Evolutionary conservation across 768 basidiomycete genomes (phyloP).

Genomic region (Tremella fuciformis): DNA sequence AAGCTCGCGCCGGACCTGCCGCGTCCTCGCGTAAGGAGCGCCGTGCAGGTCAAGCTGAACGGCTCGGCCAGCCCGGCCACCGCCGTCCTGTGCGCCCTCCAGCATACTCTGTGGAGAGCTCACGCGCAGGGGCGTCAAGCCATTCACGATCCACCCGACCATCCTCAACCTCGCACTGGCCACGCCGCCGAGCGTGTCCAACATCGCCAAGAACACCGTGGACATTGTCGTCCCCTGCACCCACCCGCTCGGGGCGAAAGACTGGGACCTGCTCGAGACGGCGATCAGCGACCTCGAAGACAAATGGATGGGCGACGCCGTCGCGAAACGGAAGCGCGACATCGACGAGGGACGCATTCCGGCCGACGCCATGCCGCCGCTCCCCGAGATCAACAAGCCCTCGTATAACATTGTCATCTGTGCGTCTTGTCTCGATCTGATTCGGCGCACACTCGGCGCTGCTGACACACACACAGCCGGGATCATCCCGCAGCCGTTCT

Average conservation of each 20-base stretch:
- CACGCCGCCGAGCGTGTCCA: slow-evolving; percentile 32
- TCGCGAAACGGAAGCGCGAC: not conserved
- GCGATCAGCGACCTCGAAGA: slow-evolving; percentile 33
- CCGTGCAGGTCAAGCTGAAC: slow-evolving; percentile 36
- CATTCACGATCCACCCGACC: slow-evolving; percentile 44
- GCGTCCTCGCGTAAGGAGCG: slow-evolving; percentile 25
- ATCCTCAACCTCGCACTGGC: slow-evolving; percentile 34
- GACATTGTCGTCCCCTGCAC: slow-evolving; percentile 42
- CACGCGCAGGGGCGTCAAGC: slow-evolving; percentile 23
- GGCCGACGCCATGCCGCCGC: not conserved
- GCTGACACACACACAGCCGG: slow-evolving; percentile 32
- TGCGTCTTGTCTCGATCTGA: slow-evolving; percentile 15
- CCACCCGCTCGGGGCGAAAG: slow-evolving; percentile 22
- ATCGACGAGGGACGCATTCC: not conserved
- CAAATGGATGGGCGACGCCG: slow-evolving; percentile 5
- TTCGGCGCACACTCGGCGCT: no score
- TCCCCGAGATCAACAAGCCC: no score
- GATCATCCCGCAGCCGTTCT: slow-evolving; percentile 43
- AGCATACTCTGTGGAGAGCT: not conserved
- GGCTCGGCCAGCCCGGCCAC: slow-evolving; percentile 22
- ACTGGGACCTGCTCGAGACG: slow-evolving; percentile 44
- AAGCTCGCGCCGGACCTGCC: slow-evolving; percentile 16
- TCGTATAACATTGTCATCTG: slow-evolving; percentile 39
- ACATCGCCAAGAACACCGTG: slow-evolving; percentile 32
- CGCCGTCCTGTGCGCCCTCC: slow-evolving; percentile 20